phyloP scores from a whole-genome alignment of 345 rosid genomes.

The Iberis pinnata region DNA sequence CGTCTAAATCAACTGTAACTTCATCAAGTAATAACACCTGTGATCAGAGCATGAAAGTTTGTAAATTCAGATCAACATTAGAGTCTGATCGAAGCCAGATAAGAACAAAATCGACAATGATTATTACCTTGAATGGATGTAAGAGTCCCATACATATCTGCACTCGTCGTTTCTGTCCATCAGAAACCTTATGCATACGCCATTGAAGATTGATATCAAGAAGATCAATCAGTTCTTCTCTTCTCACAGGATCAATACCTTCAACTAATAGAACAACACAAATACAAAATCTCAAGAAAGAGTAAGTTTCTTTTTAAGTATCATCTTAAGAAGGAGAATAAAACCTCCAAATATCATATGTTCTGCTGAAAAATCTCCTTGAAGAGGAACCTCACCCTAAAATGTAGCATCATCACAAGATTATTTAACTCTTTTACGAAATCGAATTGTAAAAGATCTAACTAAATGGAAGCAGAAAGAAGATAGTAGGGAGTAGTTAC shows the following conservation, averaged over 20 bases:
- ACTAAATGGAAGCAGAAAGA: too few relatives aligned
- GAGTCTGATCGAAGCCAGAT: too few relatives aligned
- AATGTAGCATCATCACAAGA: too few relatives aligned
- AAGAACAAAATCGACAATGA: too few relatives aligned
- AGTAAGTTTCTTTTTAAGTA: too few relatives aligned
- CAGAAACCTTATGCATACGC: constrained; percentile 99
- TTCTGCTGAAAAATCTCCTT: constrained; percentile 94
- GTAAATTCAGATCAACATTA: too few relatives aligned
- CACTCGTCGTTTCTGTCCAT: constrained; percentile 94
- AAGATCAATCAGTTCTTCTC: constrained; percentile 78
- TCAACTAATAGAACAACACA: constrained; percentile 45
- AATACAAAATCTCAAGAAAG: background rate
- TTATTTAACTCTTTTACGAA: too few relatives aligned
- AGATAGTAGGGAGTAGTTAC: constrained; percentile 38
- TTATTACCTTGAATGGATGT: constrained; percentile 73
- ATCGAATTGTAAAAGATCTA: too few relatives aligned
- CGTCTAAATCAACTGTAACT: constrained; percentile 90
- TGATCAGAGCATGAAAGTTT: constrained; percentile 15
- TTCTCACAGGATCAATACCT: constrained; percentile 78
- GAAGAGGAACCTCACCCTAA: constrained; percentile 90
- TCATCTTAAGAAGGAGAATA: too few relatives aligned
- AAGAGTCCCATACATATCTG: constrained; percentile 98
- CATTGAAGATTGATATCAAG: constrained; percentile 89
- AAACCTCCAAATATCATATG: constrained; percentile 98
- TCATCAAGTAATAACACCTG: constrained; percentile 93